Evolutionary conservation across 495 filamentous ascomycete genomes (phyloP).

Genomic region (Penicillium lagena): DNA sequence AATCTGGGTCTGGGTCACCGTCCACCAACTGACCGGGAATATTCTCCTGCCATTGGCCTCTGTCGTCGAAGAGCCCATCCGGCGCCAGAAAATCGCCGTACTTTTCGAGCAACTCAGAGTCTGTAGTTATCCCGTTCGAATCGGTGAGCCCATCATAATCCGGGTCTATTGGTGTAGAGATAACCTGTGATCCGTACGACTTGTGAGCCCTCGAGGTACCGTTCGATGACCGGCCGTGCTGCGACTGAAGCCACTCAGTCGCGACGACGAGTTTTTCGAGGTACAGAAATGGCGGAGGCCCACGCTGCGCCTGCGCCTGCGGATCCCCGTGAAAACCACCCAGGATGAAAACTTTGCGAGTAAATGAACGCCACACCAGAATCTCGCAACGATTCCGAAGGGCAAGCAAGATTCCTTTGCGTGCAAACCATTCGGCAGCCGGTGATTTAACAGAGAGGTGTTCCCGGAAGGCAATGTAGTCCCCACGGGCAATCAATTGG

Average conservation of each 20-base stretch:
- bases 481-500: conserved; percentile 65
- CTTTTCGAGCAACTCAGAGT: conserved; percentile 16
- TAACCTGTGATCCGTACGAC: conserved; percentile 24
- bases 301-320: conserved; percentile 28
- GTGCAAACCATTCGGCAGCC: conserved; percentile 62
- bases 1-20: conserved; percentile 38
- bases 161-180: conserved; percentile 22
- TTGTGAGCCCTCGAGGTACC: conserved; percentile 10
- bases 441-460: conserved; percentile 49
- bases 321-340: conserved; percentile 46
- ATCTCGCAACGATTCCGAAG: conserved; percentile 68
- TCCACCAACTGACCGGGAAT: conserved; percentile 20
- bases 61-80: conserved; percentile 27
- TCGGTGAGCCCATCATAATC: conserved; percentile 24
- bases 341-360: conserved; percentile 68
- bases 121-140: background rate
- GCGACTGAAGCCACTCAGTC: conserved; percentile 32
- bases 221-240: conserved; percentile 9
- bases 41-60: conserved; percentile 26
- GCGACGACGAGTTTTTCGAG: conserved; percentile 34
- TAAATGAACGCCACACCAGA: conserved; percentile 78
- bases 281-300: conserved; percentile 38
- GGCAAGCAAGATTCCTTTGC: conserved; percentile 67
- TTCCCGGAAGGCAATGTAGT: conserved; percentile 70
- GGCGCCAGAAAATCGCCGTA: conserved; percentile 34